Evolutionary conservation across 768 basidiomycete genomes (phyloP).

Genomic region (Melanogaster broomeanus): DNA sequence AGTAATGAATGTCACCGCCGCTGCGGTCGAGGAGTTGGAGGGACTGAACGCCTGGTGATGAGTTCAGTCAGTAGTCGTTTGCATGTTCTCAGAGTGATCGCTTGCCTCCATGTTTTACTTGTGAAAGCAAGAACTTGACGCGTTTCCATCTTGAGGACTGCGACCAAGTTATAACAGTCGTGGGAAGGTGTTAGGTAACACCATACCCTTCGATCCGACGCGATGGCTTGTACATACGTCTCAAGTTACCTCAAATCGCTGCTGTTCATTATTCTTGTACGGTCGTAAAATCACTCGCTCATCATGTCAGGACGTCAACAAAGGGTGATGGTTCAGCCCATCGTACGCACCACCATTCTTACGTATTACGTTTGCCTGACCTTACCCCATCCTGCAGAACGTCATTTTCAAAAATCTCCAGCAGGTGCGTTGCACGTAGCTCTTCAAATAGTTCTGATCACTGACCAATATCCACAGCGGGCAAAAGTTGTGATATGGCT

Average conservation of each 20-base stretch:
- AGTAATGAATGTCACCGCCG: conserved; percentile 98
- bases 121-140: conserved; percentile 18
- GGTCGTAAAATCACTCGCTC: conserved; percentile 14
- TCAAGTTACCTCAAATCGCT: not conserved
- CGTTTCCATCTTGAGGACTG: conserved; percentile 14
- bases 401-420: conserved; percentile 98
- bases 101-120: conserved; percentile 32
- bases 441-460: conserved; percentile 2
- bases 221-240: not conserved
- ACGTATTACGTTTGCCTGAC: conserved; percentile 5
- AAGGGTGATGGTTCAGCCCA: conserved; percentile 99
- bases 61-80: conserved; percentile 7
- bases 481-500: conserved; percentile 90
- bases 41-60: conserved; percentile 60
- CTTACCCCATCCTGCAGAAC: conserved; percentile 53
- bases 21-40: conserved; percentile 91
- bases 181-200: conserved; percentile 29
- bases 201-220: no score
- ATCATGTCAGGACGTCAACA: conserved; percentile 92
- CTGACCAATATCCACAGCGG: conserved; percentile 49
- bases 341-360: conserved; percentile 58
- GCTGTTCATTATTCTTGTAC: conserved; percentile 11
- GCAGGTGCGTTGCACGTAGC: conserved; percentile 49
- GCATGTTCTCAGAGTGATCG: not conserved
- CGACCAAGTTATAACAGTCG: not conserved